These are phyloP conservation scores for Trypanosoma avium DNA, from an alignment of 208 protist species.

Conservation along the genomic window DNA sequence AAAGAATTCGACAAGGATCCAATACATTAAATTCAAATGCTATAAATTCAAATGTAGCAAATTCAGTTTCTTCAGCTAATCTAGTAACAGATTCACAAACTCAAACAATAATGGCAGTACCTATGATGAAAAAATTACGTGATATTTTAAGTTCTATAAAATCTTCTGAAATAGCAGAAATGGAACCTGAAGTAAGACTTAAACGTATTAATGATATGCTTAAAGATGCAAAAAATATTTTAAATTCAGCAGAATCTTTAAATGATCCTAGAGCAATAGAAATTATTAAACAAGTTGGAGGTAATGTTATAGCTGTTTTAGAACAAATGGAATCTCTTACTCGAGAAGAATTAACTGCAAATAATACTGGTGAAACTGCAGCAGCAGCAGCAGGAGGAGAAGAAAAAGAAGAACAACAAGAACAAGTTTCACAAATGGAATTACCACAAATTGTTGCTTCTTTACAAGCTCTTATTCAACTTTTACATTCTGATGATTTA, in stretches of 20 bases:
- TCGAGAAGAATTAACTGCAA: slow-evolving; percentile 8
- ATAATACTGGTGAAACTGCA: background rate
- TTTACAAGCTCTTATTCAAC: slow-evolving; percentile 30
- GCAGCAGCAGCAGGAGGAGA: background rate
- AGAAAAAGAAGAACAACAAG: background rate
- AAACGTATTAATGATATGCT: slow-evolving; percentile 18
- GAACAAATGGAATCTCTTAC: slow-evolving; percentile 32
- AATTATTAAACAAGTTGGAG: slow-evolving; percentile 12
- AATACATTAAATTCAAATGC: too few relatives aligned
- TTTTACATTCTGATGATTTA: slow-evolving; percentile 39
- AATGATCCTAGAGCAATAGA: slow-evolving; percentile 16
- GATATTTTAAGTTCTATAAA: slow-evolving; percentile 31
- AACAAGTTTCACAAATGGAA: slow-evolving; percentile 8
- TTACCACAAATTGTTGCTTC: slow-evolving; percentile 15
- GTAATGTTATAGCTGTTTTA: slow-evolving; percentile 26
- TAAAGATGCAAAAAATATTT: slow-evolving; percentile 21
- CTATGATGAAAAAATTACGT: slow-evolving; percentile 28
- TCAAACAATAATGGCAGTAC: background rate
- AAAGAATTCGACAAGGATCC: slow-evolving; percentile 9
- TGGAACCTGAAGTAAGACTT: slow-evolving; percentile 18
- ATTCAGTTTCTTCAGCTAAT: background rate
- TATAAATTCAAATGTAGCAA: too few relatives aligned
- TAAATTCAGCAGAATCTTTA: background rate
- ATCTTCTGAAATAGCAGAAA: slow-evolving; percentile 13
- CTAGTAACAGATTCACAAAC: background rate